Evolutionary conservation across 805 yeast species (phyloP).

Genomic region (Wickerhamiella vanderwaltii): DNA sequence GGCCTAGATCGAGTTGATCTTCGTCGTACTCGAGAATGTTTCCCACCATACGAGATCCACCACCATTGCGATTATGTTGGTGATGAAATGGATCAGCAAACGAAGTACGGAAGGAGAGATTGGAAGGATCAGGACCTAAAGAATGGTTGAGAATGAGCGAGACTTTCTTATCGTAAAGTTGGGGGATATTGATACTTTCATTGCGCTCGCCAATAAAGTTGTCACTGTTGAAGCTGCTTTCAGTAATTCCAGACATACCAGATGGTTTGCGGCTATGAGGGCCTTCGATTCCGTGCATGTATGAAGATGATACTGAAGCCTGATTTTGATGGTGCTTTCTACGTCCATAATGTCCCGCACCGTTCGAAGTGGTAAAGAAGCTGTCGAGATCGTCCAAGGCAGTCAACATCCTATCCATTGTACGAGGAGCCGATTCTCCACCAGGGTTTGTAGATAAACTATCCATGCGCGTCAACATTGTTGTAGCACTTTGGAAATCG

Average conservation of each 20-base stretch:
- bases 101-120: conserved; percentile 63
- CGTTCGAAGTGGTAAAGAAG: conserved; percentile 20
- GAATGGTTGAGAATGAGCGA: conserved; percentile 62
- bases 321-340: conserved; percentile 5
- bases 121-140: conserved; percentile 60
- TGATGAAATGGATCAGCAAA: conserved; percentile 51
- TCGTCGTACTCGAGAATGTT: conserved; percentile 10
- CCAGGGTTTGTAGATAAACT: conserved; percentile 8
- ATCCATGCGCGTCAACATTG: conserved; percentile 7
- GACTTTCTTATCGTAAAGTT: conserved; percentile 67
- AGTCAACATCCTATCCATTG: conserved; percentile 23
- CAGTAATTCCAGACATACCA: conserved; percentile 9
- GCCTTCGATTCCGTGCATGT: conserved; percentile 2
- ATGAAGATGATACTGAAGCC: conserved; percentile 2
- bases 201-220: conserved; percentile 12
- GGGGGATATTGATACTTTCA: conserved; percentile 39
- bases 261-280: conserved; percentile 7
- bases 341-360: conserved; percentile 11
- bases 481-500: conserved; percentile 1
- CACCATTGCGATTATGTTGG: conserved; percentile 12
- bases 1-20: conserved; percentile 6
- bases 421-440: conserved; percentile 15
- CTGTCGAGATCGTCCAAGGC: conserved; percentile 23
- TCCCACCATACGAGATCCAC: neutral
- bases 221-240: conserved; percentile 11